Evolutionary conservation across 257 asterid genomes (phyloP).

Genomic region (Ehretia macrophylla): DNA sequence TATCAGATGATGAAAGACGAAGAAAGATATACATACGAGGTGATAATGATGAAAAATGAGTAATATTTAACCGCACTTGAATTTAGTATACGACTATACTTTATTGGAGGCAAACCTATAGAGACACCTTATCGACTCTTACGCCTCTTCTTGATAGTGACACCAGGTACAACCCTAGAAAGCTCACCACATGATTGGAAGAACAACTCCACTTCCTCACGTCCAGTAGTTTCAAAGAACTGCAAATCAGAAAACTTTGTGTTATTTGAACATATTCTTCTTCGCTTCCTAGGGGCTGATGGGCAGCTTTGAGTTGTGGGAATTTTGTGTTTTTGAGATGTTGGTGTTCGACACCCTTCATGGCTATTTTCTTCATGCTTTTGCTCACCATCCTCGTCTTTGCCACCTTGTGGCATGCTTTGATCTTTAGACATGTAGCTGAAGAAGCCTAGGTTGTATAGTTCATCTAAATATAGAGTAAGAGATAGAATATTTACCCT

Average conservation of each 20-base stretch:
- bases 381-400: not conserved
- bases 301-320: conserved; percentile 25
- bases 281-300: conserved; percentile 23
- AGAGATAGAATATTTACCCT: too few relatives aligned
- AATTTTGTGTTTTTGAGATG: conserved; percentile 22
- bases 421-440: not conserved
- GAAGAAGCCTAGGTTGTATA: not conserved
- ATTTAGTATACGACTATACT: too few relatives aligned
- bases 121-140: not conserved
- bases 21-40: too few relatives aligned
- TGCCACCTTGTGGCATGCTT: not conserved
- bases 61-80: too few relatives aligned
- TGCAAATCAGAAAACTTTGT: conserved; percentile 9
- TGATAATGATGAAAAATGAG: too few relatives aligned
- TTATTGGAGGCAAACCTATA: too few relatives aligned
- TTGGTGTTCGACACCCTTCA: conserved; percentile 29
- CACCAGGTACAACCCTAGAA: conserved; percentile 15
- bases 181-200: conserved; percentile 16
- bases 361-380: not conserved
- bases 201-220: conserved; percentile 33
- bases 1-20: too few relatives aligned
- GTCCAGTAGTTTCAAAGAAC: conserved; percentile 22
- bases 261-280: conserved; percentile 7
- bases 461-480: too few relatives aligned
- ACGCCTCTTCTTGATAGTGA: conserved; percentile 19